These are phyloP conservation scores for Penicillium soppii DNA, from an alignment of 495 filamentous ascomycete genomes.

Conservation along the genomic window DNA sequence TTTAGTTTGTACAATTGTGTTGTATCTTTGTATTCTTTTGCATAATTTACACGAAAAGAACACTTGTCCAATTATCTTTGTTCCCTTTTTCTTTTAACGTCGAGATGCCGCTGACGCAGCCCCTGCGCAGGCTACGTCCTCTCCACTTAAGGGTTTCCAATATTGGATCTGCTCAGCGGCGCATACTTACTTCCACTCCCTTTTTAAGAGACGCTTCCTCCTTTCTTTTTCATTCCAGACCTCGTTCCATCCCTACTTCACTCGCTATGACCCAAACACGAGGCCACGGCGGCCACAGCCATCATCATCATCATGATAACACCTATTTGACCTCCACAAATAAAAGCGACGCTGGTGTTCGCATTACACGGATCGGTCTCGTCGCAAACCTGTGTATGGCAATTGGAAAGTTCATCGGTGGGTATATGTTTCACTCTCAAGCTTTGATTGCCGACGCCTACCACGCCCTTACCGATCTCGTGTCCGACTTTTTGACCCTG, in stretches of 20 bases:
- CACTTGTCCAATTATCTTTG: constrained; percentile 21
- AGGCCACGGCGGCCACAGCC: constrained; percentile 37
- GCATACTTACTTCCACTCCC: constrained; percentile 26
- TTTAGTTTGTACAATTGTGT: no score
- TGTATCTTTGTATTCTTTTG: no score
- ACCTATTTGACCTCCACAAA: constrained; percentile 84
- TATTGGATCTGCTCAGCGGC: constrained; percentile 25
- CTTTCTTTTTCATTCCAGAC: constrained; percentile 22
- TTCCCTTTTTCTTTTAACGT: constrained; percentile 24
- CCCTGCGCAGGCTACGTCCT: constrained; percentile 48
- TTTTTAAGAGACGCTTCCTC: constrained; percentile 15
- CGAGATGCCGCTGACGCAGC: constrained; percentile 48
- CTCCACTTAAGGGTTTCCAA: constrained; percentile 22
- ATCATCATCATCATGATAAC: constrained; percentile 80
- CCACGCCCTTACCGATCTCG: constrained; percentile 90
- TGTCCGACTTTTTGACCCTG: constrained; percentile 90
- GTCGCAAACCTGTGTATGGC: constrained; percentile 94
- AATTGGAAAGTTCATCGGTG: constrained; percentile 84
- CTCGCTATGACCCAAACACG: constrained; percentile 41
- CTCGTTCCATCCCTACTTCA: constrained; percentile 21
- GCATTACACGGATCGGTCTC: constrained; percentile 90
- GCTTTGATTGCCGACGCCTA: constrained; percentile 92
- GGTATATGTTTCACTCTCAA: constrained; percentile 91
- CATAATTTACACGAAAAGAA: constrained; percentile 12
- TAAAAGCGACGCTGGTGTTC: constrained; percentile 89